Evolutionary conservation across 176 grass and related monocot species (phyloP).

Genomic region (Luzula sylvatica): DNA sequence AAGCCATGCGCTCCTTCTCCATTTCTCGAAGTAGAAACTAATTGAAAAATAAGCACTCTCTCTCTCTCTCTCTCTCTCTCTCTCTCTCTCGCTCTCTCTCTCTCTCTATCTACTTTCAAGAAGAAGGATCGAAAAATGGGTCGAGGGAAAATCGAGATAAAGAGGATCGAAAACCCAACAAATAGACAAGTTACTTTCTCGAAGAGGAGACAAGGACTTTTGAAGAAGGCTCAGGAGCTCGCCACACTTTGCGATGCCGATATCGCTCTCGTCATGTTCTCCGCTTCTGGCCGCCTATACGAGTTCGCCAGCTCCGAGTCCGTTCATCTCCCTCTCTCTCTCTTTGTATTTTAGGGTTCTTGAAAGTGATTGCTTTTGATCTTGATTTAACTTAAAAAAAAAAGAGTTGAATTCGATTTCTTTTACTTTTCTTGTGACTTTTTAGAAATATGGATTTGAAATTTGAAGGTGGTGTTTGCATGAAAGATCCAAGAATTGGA

Average conservation of each 20-base stretch:
- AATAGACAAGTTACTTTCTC: slow-evolving; percentile 32
- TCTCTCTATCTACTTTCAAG: too few species aligned
- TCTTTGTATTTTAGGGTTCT: background rate
- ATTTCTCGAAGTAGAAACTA: too few species aligned
- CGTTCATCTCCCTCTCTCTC: background rate
- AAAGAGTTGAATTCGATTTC: too few species aligned
- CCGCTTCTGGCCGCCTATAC: slow-evolving; percentile 22
- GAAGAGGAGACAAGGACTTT: slow-evolving; percentile 19
- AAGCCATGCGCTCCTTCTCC: too few species aligned
- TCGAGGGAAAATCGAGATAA: slow-evolving; percentile 29
- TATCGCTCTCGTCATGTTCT: slow-evolving; percentile 23
- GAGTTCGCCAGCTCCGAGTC: slow-evolving; percentile 13
- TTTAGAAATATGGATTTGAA: too few species aligned
- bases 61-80: too few species aligned
- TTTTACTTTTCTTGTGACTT: too few species aligned
- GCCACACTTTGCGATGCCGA: slow-evolving; percentile 23
- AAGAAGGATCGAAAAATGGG: slow-evolving; percentile 16
- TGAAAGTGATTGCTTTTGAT: background rate
- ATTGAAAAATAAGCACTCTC: too few species aligned
- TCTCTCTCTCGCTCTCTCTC: too few species aligned
- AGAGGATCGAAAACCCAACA: slow-evolving; percentile 27
- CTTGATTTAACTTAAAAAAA: too few species aligned
- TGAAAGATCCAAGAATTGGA: too few species aligned
- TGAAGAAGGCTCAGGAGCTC: slow-evolving; percentile 23
- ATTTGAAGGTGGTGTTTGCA: too few species aligned